phyloP scores from a whole-genome alignment of 2,329 filamentous ascomycete genomes.

The Paradendryphiella salina region DNA sequence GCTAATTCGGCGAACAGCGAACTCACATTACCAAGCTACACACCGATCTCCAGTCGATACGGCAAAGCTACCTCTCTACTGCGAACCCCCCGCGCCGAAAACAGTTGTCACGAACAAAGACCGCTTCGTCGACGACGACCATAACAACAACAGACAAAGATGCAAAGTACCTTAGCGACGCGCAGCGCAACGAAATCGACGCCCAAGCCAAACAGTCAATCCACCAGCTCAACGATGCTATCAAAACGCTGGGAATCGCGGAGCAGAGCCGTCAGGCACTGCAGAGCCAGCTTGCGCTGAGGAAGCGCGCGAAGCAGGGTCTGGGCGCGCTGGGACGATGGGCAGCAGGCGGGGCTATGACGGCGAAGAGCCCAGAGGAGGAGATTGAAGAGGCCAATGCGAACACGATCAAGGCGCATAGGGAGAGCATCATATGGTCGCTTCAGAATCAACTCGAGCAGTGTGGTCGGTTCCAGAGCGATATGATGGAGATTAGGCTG shows the following conservation, averaged over 20 bases:
- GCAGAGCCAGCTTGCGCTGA: constrained; percentile 68
- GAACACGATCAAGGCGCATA: constrained; percentile 67
- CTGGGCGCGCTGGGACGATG: constrained; percentile 70
- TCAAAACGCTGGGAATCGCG: constrained; percentile 76
- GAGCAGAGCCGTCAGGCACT: constrained; percentile 81
- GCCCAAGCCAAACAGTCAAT: constrained; percentile 83
- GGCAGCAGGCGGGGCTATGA: constrained; percentile 61
- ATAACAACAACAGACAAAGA: constrained; percentile 52
- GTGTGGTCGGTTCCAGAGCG: constrained; percentile 76
- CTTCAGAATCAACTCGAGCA: constrained; percentile 74
- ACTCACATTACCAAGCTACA: constrained; percentile 80
- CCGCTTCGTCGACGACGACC: constrained; percentile 34
- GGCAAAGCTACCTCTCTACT: constrained; percentile 88
- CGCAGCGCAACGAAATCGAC: constrained; percentile 84
- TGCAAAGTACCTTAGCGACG: constrained; percentile 70
- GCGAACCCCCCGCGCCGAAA: constrained; percentile 62
- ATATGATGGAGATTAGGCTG: constrained; percentile 90
- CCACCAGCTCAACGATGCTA: constrained; percentile 80
- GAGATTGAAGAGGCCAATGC: constrained; percentile 70
- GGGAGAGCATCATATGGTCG: constrained; percentile 84
- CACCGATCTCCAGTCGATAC: constrained; percentile 77
- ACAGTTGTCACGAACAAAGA: constrained; percentile 50
- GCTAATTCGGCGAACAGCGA: constrained; percentile 63
- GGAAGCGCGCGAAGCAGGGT: constrained; percentile 65
- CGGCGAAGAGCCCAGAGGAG: constrained; percentile 67